Percentiles rank a stretch among this genome's conserved stretches.
Conservation (phyloP, 306 rosid species). For the Cucurbita pepo region DNA sequence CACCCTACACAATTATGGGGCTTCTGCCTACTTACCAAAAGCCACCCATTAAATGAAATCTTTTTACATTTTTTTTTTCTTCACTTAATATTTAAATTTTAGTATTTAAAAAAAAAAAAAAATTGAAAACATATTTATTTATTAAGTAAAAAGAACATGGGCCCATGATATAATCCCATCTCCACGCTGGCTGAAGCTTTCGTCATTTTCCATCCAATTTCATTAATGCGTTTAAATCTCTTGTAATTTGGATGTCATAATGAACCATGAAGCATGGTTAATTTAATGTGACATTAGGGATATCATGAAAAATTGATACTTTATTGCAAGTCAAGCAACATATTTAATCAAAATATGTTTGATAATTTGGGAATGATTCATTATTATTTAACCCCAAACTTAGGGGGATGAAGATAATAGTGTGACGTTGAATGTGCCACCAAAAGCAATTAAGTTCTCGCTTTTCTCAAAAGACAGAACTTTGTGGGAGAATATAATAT, state of each 20-base stretch:
- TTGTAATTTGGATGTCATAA: no score
- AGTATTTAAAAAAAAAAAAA: no score
- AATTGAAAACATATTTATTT: background rate
- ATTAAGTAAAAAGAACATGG: background rate
- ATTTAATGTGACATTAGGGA: background rate
- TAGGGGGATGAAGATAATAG: background rate
- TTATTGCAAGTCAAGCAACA: background rate
- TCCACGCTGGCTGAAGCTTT: background rate
- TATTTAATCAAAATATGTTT: background rate
- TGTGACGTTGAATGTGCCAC: background rate
- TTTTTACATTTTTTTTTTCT: no score
- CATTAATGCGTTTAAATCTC: background rate
- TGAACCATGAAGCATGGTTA: background rate
- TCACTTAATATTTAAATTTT: no score
- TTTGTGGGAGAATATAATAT: constrained; percentile 1
- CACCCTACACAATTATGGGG: background rate
- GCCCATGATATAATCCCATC: background rate
- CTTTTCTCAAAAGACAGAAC: background rate
- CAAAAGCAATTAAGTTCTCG: background rate
- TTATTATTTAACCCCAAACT: background rate
- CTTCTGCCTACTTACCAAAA: no score
- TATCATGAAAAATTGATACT: background rate
- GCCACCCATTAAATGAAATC: no score
- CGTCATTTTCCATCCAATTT: background rate
- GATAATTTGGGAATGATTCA: background rate